Evolutionary conservation across 768 basidiomycete genomes (phyloP), one percentile per base, ranked within the genome.

Genomic region (Ephemerocybe angulata): DNA sequence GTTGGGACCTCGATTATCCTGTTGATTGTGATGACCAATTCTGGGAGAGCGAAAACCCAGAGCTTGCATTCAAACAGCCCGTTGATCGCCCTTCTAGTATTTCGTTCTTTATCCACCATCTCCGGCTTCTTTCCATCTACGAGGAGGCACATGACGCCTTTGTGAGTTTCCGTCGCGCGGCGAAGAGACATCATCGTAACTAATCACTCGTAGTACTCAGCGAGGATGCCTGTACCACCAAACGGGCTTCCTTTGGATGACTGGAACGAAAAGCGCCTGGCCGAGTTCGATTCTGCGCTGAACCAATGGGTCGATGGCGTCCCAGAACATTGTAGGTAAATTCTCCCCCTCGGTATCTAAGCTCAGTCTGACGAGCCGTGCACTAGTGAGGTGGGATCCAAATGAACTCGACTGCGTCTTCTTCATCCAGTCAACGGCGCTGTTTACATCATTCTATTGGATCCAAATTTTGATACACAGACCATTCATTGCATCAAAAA

Each of bases 11-110:
- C 17, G 84, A 83, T 25, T 72, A 77, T 10, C 85, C 86, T 1
- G 58, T 79, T 0, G 83, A 84, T 15, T 81, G 82, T 21, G 86
- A 88, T 52, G 86, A 88, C 61, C 84, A 86, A 49, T 86, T 80
- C 55, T 87, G 84, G 84, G 75, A 75, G 10, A 69, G 66, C 57
- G 68, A 60, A 24, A 76, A 78, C 35, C 72, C 73, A 0, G 67
- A 66, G 3, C 66, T 66, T 25, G 69, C 70, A 3, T 85, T 84
- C 67, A 74, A 73, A 48, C 86, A 87, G 56, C 86, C 86, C 1
- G 61, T 69, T 3, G 75, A 70, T 6, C 75, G 74, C 52, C 78
- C 81, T 0, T 77, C 81, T 1, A 61, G 59, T 2, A 54, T 83
- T 7, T 55, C 81, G 1, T 76, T 68, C 52, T 84, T 83, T n/a